A percentile compares a stretch with the other conserved stretches of the same genome.
phyloP scores from a whole-genome alignment of 768 basidiomycete species.

The Termitomyces eurrhizus region DNA sequence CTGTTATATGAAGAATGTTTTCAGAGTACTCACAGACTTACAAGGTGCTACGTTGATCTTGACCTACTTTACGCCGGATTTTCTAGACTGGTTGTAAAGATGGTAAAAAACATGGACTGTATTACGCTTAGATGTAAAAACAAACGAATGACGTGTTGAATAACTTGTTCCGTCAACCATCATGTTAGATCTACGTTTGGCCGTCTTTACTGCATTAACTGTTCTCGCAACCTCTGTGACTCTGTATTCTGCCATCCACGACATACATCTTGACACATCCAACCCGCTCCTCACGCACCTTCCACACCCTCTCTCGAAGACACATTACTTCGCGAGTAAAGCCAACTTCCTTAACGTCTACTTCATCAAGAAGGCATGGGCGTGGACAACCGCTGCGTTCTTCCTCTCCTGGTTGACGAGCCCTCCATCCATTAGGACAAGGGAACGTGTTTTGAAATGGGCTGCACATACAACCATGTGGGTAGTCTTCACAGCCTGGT shows the following conservation, averaged over 20 bases:
- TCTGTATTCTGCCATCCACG: conserved; percentile 54
- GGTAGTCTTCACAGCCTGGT: conserved; percentile 79
- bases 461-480: conserved; percentile 58
- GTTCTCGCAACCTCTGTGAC: conserved; percentile 57
- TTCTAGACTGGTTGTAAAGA: conserved; percentile 76
- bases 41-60: conserved; percentile 86
- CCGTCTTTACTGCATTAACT: conserved; percentile 38
- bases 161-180: conserved; percentile 1
- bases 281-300: conserved; percentile 65
- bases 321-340: conserved; percentile 79
- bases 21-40: not conserved
- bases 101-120: conserved; percentile 2
- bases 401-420: conserved; percentile 55
- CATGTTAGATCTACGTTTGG: conserved; percentile 22
- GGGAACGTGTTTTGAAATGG: conserved; percentile 49
- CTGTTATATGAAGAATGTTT: not conserved
- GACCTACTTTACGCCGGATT: conserved; percentile 95
- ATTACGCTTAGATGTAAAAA: not conserved
- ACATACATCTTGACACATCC: conserved; percentile 84
- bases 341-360: conserved; percentile 75
- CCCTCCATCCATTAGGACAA: conserved; percentile 39
- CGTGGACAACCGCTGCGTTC: conserved; percentile 77
- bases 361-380: conserved; percentile 93
- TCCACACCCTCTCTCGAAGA: conserved; percentile 58
- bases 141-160: conserved; percentile 1